phyloP scores from a whole-genome alignment of 2,329 filamentous ascomycete genomes.

The Talaromyces sp. region DNA sequence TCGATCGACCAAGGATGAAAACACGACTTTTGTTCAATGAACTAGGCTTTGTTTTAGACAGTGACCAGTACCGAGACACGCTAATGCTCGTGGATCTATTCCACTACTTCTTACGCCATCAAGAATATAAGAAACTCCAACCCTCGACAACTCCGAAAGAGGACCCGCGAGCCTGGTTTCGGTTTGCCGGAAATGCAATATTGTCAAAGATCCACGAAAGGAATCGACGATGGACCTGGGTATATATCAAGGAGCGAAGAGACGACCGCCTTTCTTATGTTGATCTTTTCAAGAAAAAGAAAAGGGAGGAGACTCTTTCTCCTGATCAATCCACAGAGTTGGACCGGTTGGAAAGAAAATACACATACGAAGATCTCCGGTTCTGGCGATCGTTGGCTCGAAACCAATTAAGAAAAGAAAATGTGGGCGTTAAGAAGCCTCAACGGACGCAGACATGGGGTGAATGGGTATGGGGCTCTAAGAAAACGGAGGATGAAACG shows the following conservation, averaged over 20 bases:
- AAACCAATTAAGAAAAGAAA: conserved; percentile 93
- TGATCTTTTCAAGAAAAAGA: conserved; percentile 90
- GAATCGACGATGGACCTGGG: conserved; percentile 93
- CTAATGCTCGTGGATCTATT: conserved; percentile 98
- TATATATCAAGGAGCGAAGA: conserved; percentile 84
- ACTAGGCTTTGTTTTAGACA: conserved; percentile 94
- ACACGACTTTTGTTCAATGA: conserved; percentile 91
- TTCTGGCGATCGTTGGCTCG: conserved; percentile 95
- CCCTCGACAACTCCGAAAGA: conserved; percentile 81
- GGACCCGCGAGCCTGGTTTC: conserved; percentile 86
- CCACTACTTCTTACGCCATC: conserved; percentile 95
- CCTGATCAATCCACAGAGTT: conserved; percentile 67
- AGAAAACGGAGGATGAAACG: conserved; percentile 67
- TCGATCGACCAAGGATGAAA: conserved; percentile 78
- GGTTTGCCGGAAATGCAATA: conserved; percentile 84
- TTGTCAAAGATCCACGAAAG: conserved; percentile 90
- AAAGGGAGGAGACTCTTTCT: conserved; percentile 63
- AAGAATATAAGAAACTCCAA: conserved; percentile 91
- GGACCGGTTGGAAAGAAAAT: conserved; percentile 73
- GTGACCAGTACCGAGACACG: conserved; percentile 93
- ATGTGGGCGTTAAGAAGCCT: conserved; percentile 74
- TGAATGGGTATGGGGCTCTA: conserved; percentile 85
- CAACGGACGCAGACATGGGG: conserved; percentile 77
- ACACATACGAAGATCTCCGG: conserved; percentile 88
- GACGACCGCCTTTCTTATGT: conserved; percentile 89